Base-by-base conservation (phyloP, 2,329 filamentous ascomycete species). In the Fusarium phyllophilum region DNA sequence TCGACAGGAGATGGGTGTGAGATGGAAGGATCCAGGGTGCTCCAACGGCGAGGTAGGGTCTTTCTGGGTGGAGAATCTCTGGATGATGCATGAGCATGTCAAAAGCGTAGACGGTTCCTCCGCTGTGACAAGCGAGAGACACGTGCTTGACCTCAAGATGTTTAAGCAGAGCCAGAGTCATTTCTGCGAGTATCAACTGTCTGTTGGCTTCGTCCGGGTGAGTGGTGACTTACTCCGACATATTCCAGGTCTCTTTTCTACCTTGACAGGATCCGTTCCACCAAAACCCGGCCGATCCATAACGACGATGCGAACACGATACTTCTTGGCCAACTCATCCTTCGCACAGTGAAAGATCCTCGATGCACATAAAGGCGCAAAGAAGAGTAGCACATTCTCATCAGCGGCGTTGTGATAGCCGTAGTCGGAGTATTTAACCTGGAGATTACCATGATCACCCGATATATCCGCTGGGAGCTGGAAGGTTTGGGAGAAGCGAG, bases 301-400 rank as follows among this genome's bases (percentile, higher is more conserved):
- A 2, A 54, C 49, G 5, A 73, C 29, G 5, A 73, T 34, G 2
- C 70, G 70, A 38, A 73, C 55, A 8, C 34, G 62, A 20, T 73
- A 31, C 14, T 63, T 64, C 24, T 70, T 73, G 0, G 70, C 70
- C 10, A 73, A 12, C 2, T 14, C 51, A 15, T 73, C 69, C 15
- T 73, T 73, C 2, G 69, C 58, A 10, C 66, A 56, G 15, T 73
- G 69, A 11, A 73, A 41, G 4, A 73, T 69, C 0, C 70, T 46
- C 4, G 70, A 73, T 17, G 58, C 69, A 5, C 70, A 56, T 1
- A 73, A 18, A 0, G 70, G 70, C 0, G 70, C 63, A 38, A 70
- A 73, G 51, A 73, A 73, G 7, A 73, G 57, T 0, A 73, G 15
- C 6, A 73, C 59, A n/a, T 70, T 72, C 29, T 73, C 70, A n/a